Evolutionary conservation across 495 filamentous ascomycete genomes (phyloP), one percentile per base, ranked within the genome.

Genomic region (Xylaria palmicola): DNA sequence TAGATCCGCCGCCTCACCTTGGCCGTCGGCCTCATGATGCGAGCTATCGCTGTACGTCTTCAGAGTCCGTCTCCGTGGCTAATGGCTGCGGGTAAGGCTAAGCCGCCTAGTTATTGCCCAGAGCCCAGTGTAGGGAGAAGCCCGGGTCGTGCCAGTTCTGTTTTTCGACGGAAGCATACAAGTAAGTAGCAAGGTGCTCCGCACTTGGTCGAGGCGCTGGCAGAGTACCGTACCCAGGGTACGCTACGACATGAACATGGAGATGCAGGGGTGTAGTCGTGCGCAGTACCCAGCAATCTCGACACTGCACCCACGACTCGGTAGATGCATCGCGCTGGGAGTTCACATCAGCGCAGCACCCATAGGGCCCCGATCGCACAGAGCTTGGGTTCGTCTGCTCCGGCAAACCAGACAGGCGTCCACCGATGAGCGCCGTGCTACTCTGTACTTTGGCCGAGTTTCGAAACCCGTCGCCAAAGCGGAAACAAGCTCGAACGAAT

Each of bases 131-230:
- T 39, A 29, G 24, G 24, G 51, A 39, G 34, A 36, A 40, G 36
- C 44, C 32, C 39, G 39, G 53, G 43, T 43, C 37, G 53, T 32
- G 39, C 53, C 37, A 56, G 26, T 19, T 43, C 13, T 56, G 39
- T 44, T 34, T 30, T 44, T 13, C 12, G 32, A 49, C 32, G 30
- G 56, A 49, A 48, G 20, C 20, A 32, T 39, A n/a, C n/a, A n/a
- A n/a, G n/a, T n/a, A n/a, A n/a, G n/a, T n/a, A 51, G 34, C 39
- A 39, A 44, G 37, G 39, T 56, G 32, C 45, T 20, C 56, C 36
- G 47, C 56, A 40, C 45, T 59, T 59, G 44, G 36, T 26, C 32
- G 44, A 50, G 56, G 34, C 56, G 56, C 56, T 59, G 56, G 40
- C 56, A 36, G 27, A 41, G 22, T 27, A 29, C n/a, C n/a, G n/a